Base-by-base conservation (phyloP, 345 rosid species). In the Arabis hirsuta region DNA sequence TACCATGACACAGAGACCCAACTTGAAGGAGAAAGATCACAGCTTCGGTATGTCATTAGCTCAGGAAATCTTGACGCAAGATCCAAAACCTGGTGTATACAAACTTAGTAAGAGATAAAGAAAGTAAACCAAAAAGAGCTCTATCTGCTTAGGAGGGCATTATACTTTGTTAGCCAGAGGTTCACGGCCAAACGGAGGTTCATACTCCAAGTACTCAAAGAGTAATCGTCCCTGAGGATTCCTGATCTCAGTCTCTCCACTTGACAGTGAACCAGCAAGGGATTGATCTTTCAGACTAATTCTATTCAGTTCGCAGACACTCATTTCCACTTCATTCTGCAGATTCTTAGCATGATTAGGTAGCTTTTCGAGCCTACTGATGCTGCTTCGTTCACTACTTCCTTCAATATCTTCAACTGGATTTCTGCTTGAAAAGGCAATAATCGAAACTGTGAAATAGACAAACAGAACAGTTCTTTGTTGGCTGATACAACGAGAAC, bases 1-100 rank as follows among this genome's bases (percentile, higher is more conserved):
- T 81, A 95, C 99, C 99, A 95, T 42, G 99, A 97, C 47, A 95
- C 92, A 50, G 96, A 92, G 41, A 95, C 72, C 99, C 99, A 95
- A 81, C 99, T 95, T 20, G 90, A 81, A 42, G 92, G 82, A 22
- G 83, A 81, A 22, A 95, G 84, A 76, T 95, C 98, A 60, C 90
- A 88, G 73, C 99, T 95, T 78, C 82, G 81, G 73, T 71, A 87
- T 24, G 96, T 84, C 78, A 67, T 78, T 52, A 95, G 82, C 78
- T 80, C 88, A 4, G 97, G 92, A 82, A 84, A 90, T 65, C 67
- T 84, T 77, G 91, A 82, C n/a, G 90, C 88, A 7, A 95, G 94
- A 67, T 79, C 80, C n/a, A 81, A 69, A 42, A 95, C 81, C 99
- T 95, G 83, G 14, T 43, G 61, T 43, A 69, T 12, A 36, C 44